A percentile compares a stretch with the other conserved stretches of the same genome.
Evolutionary conservation across 2,329 filamentous ascomycete species (phyloP).

Genomic region (Phialophora verrucosa): DNA sequence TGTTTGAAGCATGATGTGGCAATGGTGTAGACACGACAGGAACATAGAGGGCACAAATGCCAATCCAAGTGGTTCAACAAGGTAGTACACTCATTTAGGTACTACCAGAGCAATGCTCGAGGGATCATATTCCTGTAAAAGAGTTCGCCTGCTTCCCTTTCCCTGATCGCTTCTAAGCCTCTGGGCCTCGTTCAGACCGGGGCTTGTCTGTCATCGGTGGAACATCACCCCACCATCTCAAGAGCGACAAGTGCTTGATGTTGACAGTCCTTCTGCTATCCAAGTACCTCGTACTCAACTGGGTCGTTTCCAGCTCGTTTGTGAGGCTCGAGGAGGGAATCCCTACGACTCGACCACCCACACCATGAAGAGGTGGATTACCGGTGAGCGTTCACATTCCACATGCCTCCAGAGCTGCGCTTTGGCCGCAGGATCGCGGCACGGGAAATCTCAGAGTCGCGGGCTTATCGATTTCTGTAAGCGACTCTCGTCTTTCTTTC

Average conservation of each 20-base stretch:
- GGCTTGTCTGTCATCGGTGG: neutral
- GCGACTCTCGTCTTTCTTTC: neutral
- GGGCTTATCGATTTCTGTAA: neutral
- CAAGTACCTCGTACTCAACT: neutral
- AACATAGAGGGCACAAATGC: neutral
- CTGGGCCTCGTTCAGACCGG: neutral
- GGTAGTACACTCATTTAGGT: neutral
- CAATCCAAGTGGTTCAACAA: neutral
- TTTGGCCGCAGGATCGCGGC: neutral
- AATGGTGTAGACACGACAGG: neutral
- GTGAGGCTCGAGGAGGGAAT: neutral
- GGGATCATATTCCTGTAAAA: neutral
- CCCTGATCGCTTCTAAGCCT: neutral
- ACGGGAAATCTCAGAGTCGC: neutral
- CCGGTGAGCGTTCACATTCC: neutral
- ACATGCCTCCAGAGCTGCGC: neutral
- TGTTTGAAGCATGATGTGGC: neutral
- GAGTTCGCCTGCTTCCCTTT: neutral
- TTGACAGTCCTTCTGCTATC: neutral
- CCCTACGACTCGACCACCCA: neutral
- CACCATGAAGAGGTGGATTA: neutral
- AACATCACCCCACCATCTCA: neutral
- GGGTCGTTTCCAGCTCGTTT: neutral
- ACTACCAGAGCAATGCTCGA: neutral
- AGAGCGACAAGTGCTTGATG: neutral